Evolutionary conservation across 2,329 filamentous ascomycete genomes (phyloP), one percentile per base, ranked within the genome.

Genomic region (Sarocladium oryzae): DNA sequence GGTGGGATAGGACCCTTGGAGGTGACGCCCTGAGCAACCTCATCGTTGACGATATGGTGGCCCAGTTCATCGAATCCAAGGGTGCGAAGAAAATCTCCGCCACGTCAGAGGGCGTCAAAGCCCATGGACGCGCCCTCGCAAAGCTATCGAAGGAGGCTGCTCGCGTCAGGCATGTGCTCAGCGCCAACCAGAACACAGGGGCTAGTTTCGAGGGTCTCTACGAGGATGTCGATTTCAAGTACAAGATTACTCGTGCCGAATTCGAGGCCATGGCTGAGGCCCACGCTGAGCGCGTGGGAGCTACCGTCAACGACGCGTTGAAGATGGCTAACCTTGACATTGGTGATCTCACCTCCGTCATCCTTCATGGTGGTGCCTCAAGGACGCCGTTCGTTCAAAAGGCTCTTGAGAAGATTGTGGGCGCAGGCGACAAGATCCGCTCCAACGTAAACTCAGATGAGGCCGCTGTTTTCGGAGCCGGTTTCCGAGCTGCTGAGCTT

Each of bases 361-460:
- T 99, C 64, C 82, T 99, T 36, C 90, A 96, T 62, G 93, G 93
- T 58, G 93, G 93, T 59, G 86, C 85, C 40, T 85, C 89, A 41
- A 84, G 93, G 55, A 97, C 92, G 8, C 93, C 93, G 0, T 96
- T 97, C 61, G 89, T 99, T 10, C 92, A 97, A 67, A 92, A 85
- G 69, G 79, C 86, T 60, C 81, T 99, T 15, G 90, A 96, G 70
- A 81, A 82, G 55, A 69, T 88, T 38, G 79, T 84, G 49, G 87
- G 88, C 33, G 80, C 78, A 16, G 69, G 83, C 7, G 82, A 86
- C 49, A 96, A 95, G 74, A 77, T 99, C 54, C 86, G 90, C 57
- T 87, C 85, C 63, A 99, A 95, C 61, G 93, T 99, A 64, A 99
- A 99, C 71, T 88, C 92, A 10, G 93, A 99, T 62, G 93, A 99